These are phyloP conservation scores for Wallacemonas sp. DNA, from an alignment of 208 protist genomes.

Conservation along the genomic window DNA sequence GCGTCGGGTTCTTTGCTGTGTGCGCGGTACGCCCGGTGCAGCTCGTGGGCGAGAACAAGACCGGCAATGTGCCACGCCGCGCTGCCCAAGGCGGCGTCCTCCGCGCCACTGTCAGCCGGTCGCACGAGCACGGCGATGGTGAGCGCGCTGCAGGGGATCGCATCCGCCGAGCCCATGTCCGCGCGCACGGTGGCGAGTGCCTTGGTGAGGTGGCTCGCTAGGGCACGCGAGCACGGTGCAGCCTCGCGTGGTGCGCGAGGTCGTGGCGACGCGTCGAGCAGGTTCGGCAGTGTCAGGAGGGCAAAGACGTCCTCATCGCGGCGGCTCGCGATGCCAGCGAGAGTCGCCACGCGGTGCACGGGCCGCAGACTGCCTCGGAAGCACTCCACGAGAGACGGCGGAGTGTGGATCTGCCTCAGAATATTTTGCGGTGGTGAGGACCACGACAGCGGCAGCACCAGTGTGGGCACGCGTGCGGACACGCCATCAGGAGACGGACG, in stretches of 20 bases:
- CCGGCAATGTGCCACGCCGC: constrained; percentile 17
- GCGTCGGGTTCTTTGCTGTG: not conserved
- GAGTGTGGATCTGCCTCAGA: not conserved
- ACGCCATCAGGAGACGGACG: too few species aligned
- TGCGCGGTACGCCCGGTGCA: constrained; percentile 20
- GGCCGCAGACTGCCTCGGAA: not conserved
- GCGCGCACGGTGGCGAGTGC: constrained; percentile 12
- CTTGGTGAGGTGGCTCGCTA: constrained; percentile 5
- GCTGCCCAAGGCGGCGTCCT: not conserved
- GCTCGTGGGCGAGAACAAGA: constrained; percentile 27
- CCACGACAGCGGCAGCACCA: not conserved
- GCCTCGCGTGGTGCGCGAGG: not conserved
- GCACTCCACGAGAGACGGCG: not conserved
- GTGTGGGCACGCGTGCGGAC: too few species aligned
- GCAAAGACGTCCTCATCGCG: not conserved
- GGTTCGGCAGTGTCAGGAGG: not conserved
- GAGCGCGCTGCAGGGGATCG: constrained; percentile 19
- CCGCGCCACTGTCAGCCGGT: too few species aligned
- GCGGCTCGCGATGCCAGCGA: not conserved
- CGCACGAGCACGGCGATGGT: constrained; percentile 24
- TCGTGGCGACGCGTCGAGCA: not conserved
- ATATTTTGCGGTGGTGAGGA: not conserved
- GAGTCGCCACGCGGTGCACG: not conserved
- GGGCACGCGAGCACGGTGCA: not conserved
- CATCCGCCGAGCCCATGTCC: constrained; percentile 33